Percentiles rank a stretch among this genome's conserved stretches.
Conservation (phyloP, 208 protist species). For the Phytomonas francai region DNA sequence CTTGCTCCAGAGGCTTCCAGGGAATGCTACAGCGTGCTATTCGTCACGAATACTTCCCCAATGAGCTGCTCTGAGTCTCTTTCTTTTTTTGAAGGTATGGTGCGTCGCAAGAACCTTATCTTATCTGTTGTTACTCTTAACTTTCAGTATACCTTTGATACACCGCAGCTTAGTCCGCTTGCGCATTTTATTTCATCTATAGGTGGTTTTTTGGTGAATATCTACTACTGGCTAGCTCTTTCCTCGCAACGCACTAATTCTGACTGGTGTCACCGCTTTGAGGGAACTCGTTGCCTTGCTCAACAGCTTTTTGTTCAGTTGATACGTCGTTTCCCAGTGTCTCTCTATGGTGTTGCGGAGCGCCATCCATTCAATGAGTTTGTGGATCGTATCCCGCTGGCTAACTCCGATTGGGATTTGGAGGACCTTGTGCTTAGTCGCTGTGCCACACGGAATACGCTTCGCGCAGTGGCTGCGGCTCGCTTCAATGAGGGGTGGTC, state of each 20-base stretch:
- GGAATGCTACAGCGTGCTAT: conserved; percentile 65
- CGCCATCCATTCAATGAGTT: conserved; percentile 14
- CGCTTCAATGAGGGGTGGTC: conserved; percentile 81
- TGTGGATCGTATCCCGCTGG: conserved; percentile 26
- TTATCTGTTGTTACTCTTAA: conserved; percentile 69
- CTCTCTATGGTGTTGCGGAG: conserved; percentile 26
- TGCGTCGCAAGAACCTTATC: conserved; percentile 82
- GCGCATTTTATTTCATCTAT: conserved; percentile 62
- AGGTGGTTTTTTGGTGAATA: conserved; percentile 69
- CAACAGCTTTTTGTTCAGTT: conserved; percentile 87
- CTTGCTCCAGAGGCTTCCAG: conserved; percentile 40
- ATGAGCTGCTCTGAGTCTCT: conserved; percentile 33
- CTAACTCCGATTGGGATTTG: conserved; percentile 36
- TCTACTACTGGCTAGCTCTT: conserved; percentile 81
- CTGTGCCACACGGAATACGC: conserved; percentile 16
- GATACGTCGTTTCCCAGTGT: conserved; percentile 65
- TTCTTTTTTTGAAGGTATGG: conserved; percentile 55
- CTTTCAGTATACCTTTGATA: conserved; percentile 43
- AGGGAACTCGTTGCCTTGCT: conserved; percentile 69
- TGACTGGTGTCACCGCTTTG: conserved; percentile 77
- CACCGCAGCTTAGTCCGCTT: conserved; percentile 49
- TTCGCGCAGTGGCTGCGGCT: conserved; percentile 51
- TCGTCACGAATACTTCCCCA: conserved; percentile 53
- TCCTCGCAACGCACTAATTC: conserved; percentile 46
- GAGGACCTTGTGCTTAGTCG: conserved; percentile 23